Base-by-base conservation (phyloP, 2,329 filamentous ascomycete species). In the Venturia oleaginea region DNA sequence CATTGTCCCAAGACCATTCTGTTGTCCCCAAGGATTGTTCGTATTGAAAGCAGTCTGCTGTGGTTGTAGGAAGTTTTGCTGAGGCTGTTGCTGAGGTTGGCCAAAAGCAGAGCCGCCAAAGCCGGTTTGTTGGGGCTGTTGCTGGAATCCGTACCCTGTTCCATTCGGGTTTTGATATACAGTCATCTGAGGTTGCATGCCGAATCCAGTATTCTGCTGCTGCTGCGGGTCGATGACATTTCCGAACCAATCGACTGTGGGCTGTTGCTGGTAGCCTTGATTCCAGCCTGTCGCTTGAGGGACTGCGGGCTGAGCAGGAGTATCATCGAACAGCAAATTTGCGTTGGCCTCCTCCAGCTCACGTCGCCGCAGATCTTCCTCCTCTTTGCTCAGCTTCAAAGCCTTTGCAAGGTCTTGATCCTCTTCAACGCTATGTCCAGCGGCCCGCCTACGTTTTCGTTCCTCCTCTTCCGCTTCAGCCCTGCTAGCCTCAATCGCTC, bases 201-300 rank as follows among this genome's bases (percentile, higher is more conserved):
- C 76, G 71, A 82, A 88, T 6, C 86, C 86, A 17, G 86, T 89
- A 63, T 80, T 83, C 68, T 80, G 78, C 61, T 70, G 74, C 66
- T 83, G 83, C 74, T 90, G 85, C 71, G 86, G 87, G 65, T 93
- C 90, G 71, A 97, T 88, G 15, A 92, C 91, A 75, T 99, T 99
- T 66, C 93, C 94, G 71, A 95, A 94, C 86, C 95, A 97, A 77
- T 99, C 94, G 22, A 99, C 94, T 15, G 91, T 91, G 65, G 89
- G 89, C 73, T 96, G 93, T 77, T 99, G 94, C 79, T 97, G 92
- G 72, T 99, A 99, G 59, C 93, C 93, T 78, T 96, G 92, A 76
- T 97, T 97, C 79, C 91, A 92, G 42, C 92, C 93, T 17, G 92
- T 97, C 48, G 85, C 86, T 76, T 92, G 91, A 42, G 89, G 84